Base-by-base conservation (phyloP, 352 stramenopile genomes). In the Globisporangium echinulatum region DNA sequence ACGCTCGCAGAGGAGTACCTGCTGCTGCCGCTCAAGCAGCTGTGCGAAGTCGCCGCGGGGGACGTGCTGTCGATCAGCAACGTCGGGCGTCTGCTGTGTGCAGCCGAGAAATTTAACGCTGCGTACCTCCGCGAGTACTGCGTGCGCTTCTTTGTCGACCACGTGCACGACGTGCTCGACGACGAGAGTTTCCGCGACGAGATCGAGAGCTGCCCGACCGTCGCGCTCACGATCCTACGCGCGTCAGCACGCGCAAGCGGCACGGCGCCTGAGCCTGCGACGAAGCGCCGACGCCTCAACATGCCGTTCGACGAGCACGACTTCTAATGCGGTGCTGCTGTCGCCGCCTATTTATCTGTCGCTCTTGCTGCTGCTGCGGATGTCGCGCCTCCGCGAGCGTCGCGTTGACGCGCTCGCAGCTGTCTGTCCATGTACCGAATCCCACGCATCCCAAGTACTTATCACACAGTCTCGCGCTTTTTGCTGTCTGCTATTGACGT, bases 31-130 rank as follows among this genome's bases (percentile, higher is more conserved):
- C 64, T 93, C 25, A 91, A 92, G 54, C 75, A 92, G 13, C 64
- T 90, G 14, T 94, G 85, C 50, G 85, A 94, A 59, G 67, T 90
- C 14, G 75, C 84, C 46, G 81, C 85, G 36, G 70, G 82, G 43
- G 78, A 90, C 33, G 69, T 90, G 48, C 59, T 94, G 43, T 83
- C 74, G 48, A 72, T 90, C 56, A 81, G 71, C 59, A 91, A 92
- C 52, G 64, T 92, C 52, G 80, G 79, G n/a, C 75, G 78, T 37
- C 90, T 94, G 39, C 66, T 94, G 50, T 88, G 70, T 62, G 85
- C 85, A 39, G 83, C 85, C 17, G 82, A 92, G 59, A 90, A 89
- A 53, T 92, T 88, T 71, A 89, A 91, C 56, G 85, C 85, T n/a
- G 66, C 69, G 58, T 93, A 81, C 62, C 59, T 94, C 61, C 90